Percentiles rank a stretch among this genome's conserved stretches.
Conservation (phyloP, 805 yeast genomes). For the Ogataea paraovalis region DNA sequence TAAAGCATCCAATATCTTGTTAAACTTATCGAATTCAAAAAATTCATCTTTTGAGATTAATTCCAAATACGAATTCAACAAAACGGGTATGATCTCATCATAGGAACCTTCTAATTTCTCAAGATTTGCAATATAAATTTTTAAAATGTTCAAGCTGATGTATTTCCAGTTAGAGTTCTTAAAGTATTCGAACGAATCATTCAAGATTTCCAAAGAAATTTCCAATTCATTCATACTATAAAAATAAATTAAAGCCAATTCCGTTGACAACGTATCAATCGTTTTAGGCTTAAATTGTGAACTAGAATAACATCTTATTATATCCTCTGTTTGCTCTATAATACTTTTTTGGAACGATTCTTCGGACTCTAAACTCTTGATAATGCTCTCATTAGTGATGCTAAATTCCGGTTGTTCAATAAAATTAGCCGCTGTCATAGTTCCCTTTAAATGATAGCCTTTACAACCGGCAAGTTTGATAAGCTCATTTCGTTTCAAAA, state of each 20-base stretch:
- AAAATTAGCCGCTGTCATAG: constrained; percentile 20
- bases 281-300: constrained; percentile 55
- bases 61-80: constrained; percentile 38
- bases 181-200: constrained; percentile 66
- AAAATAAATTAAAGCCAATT: constrained; percentile 63
- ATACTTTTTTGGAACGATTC: constrained; percentile 39
- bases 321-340: constrained; percentile 50
- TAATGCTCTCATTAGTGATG: constrained; percentile 16
- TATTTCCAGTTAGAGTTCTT: constrained; percentile 68
- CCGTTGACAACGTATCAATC: constrained; percentile 71
- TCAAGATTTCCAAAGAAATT: constrained; percentile 59
- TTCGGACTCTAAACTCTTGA: constrained; percentile 28
- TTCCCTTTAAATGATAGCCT: constrained; percentile 31
- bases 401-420: constrained; percentile 9
- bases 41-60: constrained; percentile 21
- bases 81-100: constrained; percentile 20
- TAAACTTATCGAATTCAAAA: constrained; percentile 21
- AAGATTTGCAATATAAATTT: constrained; percentile 66
- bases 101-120: constrained; percentile 33
- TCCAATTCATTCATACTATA: constrained; percentile 53
- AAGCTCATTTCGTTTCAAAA: constrained; percentile 45
- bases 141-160: constrained; percentile 63
- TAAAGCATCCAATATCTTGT: constrained; percentile 12
- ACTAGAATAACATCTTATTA: constrained; percentile 47
- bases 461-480: constrained; percentile 30